These are phyloP conservation scores for Aquilaria agallochum DNA, from an alignment of 441 rosid genomes.

Conservation along the genomic window DNA sequence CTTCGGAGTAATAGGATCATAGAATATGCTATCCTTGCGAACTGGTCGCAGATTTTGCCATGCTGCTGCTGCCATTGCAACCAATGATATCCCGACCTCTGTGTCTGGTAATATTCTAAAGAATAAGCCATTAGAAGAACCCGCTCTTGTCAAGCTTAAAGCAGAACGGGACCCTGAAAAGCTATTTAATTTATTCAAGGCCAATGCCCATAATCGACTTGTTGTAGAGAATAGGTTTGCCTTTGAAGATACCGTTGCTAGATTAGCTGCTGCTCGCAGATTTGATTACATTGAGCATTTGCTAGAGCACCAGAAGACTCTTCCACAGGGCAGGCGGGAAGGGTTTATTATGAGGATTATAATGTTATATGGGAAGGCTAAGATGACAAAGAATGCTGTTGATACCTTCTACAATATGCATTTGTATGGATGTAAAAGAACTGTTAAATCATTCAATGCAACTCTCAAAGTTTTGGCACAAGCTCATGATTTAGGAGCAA, in stretches of 20 bases:
- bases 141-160: slow-evolving; percentile 71
- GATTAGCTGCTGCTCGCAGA: slow-evolving; percentile 64
- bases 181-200: slow-evolving; percentile 62
- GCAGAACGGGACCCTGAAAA: slow-evolving; percentile 76
- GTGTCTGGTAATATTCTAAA: slow-evolving; percentile 15
- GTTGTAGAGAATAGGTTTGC: slow-evolving; percentile 66
- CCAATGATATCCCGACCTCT: slow-evolving; percentile 17
- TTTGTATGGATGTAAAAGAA: slow-evolving; percentile 55
- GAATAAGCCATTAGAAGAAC: slow-evolving; percentile 37
- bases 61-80: slow-evolving; percentile 29
- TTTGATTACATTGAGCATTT: slow-evolving; percentile 65
- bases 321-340: slow-evolving; percentile 77
- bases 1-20: slow-evolving; percentile 31
- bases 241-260: slow-evolving; percentile 68
- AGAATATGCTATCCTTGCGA: slow-evolving; percentile 70
- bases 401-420: slow-evolving; percentile 65
- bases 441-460: slow-evolving; percentile 77
- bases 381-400: slow-evolving; percentile 63
- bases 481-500: slow-evolving; percentile 40
- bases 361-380: slow-evolving; percentile 80
- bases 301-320: slow-evolving; percentile 83
- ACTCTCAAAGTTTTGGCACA: slow-evolving; percentile 48
- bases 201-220: slow-evolving; percentile 58
- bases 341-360: slow-evolving; percentile 81
- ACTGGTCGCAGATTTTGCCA: slow-evolving; percentile 51